Evolutionary conservation across 148 eudicot species (phyloP).

Genomic region (Simmondsia chinensis): DNA sequence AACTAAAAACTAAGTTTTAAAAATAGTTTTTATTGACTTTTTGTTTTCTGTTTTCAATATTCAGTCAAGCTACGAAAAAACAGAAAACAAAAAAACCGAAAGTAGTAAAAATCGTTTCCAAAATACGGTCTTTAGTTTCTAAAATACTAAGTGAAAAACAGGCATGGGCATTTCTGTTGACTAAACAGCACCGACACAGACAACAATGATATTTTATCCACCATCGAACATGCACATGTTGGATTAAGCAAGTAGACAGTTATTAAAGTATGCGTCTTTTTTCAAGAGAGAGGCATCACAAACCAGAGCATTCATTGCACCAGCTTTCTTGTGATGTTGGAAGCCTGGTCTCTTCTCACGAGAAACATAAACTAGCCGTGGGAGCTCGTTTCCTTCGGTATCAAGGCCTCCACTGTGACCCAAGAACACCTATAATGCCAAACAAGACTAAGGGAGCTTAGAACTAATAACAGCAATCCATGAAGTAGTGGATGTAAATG

Average conservation of each 20-base stretch:
- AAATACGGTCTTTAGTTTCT: no score
- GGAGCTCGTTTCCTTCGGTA: conserved; percentile 94
- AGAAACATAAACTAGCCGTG: conserved; percentile 94
- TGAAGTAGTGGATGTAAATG: background rate
- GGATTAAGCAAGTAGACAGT: no score
- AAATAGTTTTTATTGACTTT: no score
- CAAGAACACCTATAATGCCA: conserved; percentile 61
- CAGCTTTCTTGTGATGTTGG: conserved; percentile 99
- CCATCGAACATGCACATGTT: no score
- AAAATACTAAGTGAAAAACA: no score
- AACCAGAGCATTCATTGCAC: conserved; percentile 99
- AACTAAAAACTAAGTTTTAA: no score
- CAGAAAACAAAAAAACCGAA: no score
- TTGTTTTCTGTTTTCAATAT: no score
- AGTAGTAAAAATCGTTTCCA: no score
- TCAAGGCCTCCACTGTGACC: conserved; percentile 97
- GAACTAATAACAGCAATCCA: conserved; percentile 1
- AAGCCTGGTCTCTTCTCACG: conserved; percentile 99
- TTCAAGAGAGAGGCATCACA: conserved; percentile 18
- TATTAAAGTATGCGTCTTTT: no score
- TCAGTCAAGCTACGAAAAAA: no score
- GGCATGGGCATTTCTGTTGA: no score
- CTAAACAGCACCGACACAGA: background rate
- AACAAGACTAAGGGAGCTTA: background rate
- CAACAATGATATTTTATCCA: background rate